Percentiles rank a stretch among this genome's conserved stretches.
These are phyloP conservation scores for Quercus dentata DNA, from an alignment of 306 rosid genomes.

Conservation along the genomic window DNA sequence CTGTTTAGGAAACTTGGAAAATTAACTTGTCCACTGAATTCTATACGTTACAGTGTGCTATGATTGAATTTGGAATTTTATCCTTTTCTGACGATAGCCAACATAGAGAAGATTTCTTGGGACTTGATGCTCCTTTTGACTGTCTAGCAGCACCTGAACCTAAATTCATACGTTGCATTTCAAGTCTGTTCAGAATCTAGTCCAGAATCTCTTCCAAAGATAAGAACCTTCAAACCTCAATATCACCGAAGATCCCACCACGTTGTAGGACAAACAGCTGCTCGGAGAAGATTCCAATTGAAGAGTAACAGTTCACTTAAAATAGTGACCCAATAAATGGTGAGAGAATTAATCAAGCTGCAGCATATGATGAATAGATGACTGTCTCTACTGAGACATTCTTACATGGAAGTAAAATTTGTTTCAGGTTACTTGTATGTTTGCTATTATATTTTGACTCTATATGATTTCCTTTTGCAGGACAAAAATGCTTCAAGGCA, in stretches of 20 bases:
- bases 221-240: constrained; percentile 1
- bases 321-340: constrained; percentile 32
- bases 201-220: constrained; percentile 1
- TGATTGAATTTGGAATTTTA: neutral
- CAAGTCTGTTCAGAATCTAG: neutral
- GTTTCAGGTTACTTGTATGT: neutral
- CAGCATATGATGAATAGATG: neutral
- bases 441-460: neutral
- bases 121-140: constrained; percentile 19
- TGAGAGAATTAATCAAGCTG: constrained; percentile 28
- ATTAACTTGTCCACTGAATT: constrained; percentile 6
- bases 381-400: constrained; percentile 4
- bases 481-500: constrained; percentile 5
- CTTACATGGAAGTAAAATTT: constrained; percentile 5
- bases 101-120: neutral
- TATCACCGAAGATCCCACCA: constrained; percentile 16
- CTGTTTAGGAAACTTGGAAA: neutral
- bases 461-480: constrained; percentile 36
- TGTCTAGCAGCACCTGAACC: neutral
- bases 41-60: neutral
- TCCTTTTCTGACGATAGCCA: neutral
- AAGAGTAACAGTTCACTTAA: constrained; percentile 14
- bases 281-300: constrained; percentile 22
- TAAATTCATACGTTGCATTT: neutral
- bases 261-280: neutral